Evolutionary conservation across 1,284 basidiomycete genomes (phyloP).

Genomic region (Vanrija sp.): DNA sequence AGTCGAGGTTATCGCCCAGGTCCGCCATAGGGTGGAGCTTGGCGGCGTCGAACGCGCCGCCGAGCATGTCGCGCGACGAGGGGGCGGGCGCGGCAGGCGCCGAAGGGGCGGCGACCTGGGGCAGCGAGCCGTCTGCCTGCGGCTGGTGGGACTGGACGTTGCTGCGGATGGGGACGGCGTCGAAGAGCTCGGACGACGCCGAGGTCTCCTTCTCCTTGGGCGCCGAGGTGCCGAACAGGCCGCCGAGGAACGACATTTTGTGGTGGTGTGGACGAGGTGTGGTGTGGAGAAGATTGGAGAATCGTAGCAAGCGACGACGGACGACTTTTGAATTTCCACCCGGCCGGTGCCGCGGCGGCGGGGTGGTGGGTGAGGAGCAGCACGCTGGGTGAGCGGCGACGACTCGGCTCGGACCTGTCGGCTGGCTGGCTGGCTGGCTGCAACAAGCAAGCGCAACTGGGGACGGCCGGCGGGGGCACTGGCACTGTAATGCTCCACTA

Average conservation of each 20-base stretch:
- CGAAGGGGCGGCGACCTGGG: constrained; percentile 9
- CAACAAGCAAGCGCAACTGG: neutral
- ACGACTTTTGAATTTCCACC: neutral
- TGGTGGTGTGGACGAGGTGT: neutral
- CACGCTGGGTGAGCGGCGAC: no score
- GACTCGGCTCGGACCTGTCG: no score
- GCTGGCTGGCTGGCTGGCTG: neutral
- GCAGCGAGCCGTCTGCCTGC: constrained; percentile 2
- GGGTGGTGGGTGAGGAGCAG: no score
- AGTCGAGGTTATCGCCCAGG: constrained; percentile 76
- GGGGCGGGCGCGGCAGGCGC: constrained; percentile 24
- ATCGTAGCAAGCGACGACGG: no score
- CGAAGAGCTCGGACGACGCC: constrained; percentile 42
- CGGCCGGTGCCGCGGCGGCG: neutral
- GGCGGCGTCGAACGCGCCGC: constrained; percentile 79
- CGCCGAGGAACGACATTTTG: constrained; percentile 48
- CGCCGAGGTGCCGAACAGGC: constrained; percentile 31
- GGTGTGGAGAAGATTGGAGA: no score
- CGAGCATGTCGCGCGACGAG: constrained; percentile 77
- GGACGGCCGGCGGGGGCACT: no score
- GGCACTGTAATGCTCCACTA: no score
- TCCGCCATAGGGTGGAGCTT: constrained; percentile 86
- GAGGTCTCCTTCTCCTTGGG: constrained; percentile 19
- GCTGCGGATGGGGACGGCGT: constrained; percentile 38
- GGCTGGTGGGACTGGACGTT: constrained; percentile 18